Percentiles rank a stretch among this genome's conserved stretches.
Conservation (phyloP, 352 stramenopile genomes). For the Ophiocytium majus region DNA sequence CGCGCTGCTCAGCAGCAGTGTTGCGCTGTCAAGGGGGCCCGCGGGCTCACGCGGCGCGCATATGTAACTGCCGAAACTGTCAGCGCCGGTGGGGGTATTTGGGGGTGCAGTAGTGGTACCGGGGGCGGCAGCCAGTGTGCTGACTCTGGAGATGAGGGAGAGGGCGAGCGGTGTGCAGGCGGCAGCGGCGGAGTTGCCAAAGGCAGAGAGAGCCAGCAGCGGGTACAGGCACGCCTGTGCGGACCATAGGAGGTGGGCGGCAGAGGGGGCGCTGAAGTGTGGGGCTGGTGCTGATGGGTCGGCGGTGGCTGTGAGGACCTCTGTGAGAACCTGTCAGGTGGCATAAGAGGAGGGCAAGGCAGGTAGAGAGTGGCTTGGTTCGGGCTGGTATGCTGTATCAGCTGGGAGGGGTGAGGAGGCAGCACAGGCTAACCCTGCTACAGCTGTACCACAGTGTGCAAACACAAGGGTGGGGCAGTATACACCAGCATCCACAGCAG, state of each 20-base stretch:
- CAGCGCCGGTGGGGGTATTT: background rate
- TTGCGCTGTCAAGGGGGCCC: constrained; percentile 16
- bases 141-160: background rate
- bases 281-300: background rate
- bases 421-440: too few species aligned
- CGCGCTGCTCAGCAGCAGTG: constrained; percentile 23
- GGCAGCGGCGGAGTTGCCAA: constrained; percentile 25
- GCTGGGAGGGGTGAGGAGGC: too few species aligned
- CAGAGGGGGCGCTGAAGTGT: background rate
- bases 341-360: too few species aligned
- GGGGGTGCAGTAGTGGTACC: background rate
- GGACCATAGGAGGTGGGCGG: constrained; percentile 27
- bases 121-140: constrained; percentile 2
- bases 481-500: too few species aligned
- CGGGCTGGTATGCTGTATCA: too few species aligned
- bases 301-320: background rate
- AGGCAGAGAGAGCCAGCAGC: constrained; percentile 36
- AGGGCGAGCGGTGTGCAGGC: constrained; percentile 17
- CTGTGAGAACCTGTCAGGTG: background rate
- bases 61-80: background rate
- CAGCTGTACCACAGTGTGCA: too few species aligned
- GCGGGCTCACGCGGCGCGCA: background rate
- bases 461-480: too few species aligned
- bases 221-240: constrained; percentile 37
- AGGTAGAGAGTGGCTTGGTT: too few species aligned